Base-by-base conservation (phyloP, 768 basidiomycete species). In the Nidularia pulvinata region DNA sequence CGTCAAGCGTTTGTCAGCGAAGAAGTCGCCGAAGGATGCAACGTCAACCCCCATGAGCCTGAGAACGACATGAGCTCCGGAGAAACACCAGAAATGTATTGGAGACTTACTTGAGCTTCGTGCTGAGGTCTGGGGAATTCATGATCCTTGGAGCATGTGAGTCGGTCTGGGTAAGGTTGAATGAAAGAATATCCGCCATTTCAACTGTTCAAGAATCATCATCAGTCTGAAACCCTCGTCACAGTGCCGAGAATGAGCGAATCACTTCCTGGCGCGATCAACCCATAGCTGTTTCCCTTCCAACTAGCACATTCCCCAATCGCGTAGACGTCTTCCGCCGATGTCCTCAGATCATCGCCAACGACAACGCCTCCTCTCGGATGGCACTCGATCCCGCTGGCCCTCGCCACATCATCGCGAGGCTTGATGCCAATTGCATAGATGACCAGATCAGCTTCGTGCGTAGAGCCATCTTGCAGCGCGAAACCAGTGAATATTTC, bases 261-360 rank as follows among this genome's bases (percentile, higher is more conserved):
- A 62, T 59, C 57, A 74, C 77, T 76, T 39, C 88, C 87, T n/a
- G 88, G 89, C 2, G 80, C 87, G 59, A 90, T 88, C 7, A 91
- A 71, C 3, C 89, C 89, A 59, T 87, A 90, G n/a, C 78, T 82
- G 39, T 86, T 81, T 2, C 76, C 80, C 50, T 69, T 74, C 86
- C 86, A 91, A 47, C 73, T 76, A 1, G 88, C 88, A 61, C 89
- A 91, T 65, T 90, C 89, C 4, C 89, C 89, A 47, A 91, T 85
- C 5, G 89, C 88, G 57, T 81, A 90, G 5, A 89, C 79, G 49
- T 83, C 80, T 39, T 77, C 61, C 1, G 75, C 79, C 7, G 78
- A 84, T 1, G 88, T 89, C 60, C 72, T 65, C 46, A 90, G 67
- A 49, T 71, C 67, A 53, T 88, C 83, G 33, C 79, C 73, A 6